phyloP scores from a whole-genome alignment of 148 eudicot species.

The Diospyros lotus region DNA sequence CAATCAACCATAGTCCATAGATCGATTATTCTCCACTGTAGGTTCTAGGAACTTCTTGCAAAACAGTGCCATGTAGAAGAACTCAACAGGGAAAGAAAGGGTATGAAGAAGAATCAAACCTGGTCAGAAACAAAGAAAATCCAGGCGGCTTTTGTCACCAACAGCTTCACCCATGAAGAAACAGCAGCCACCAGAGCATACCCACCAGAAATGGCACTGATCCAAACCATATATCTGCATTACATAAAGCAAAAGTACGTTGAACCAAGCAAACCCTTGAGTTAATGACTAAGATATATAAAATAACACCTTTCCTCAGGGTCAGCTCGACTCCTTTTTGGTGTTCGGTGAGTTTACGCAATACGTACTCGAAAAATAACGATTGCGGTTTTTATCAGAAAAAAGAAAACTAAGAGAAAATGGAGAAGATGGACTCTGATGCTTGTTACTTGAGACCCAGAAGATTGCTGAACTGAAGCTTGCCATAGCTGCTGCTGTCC shows the following conservation, averaged over 20 bases:
- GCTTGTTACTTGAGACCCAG: conserved; percentile 58
- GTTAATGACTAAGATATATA: no score
- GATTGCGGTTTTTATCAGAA: neutral
- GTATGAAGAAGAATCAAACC: conserved; percentile 28
- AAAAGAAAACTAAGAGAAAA: neutral
- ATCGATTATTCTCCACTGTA: neutral
- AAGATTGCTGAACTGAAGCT: conserved; percentile 48
- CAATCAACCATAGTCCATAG: neutral
- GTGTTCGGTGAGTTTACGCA: no score
- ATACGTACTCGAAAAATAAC: no score
- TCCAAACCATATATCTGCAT: conserved; percentile 62
- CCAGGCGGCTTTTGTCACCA: conserved; percentile 46
- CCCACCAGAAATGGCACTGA: conserved; percentile 62
- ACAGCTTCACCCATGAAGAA: conserved; percentile 51
- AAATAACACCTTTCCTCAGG: no score
- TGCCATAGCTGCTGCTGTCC: conserved; percentile 59
- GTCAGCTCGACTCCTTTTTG: no score
- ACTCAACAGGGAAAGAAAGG: neutral
- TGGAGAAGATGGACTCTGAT: no score
- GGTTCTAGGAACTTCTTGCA: neutral
- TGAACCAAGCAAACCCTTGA: no score
- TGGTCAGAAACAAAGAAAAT: conserved; percentile 80
- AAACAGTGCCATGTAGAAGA: neutral
- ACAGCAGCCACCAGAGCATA: conserved; percentile 65
- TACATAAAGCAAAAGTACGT: no score